Base-by-base conservation (phyloP, 2,329 filamentous ascomycete species). In the Periglandula ipomoeae region DNA sequence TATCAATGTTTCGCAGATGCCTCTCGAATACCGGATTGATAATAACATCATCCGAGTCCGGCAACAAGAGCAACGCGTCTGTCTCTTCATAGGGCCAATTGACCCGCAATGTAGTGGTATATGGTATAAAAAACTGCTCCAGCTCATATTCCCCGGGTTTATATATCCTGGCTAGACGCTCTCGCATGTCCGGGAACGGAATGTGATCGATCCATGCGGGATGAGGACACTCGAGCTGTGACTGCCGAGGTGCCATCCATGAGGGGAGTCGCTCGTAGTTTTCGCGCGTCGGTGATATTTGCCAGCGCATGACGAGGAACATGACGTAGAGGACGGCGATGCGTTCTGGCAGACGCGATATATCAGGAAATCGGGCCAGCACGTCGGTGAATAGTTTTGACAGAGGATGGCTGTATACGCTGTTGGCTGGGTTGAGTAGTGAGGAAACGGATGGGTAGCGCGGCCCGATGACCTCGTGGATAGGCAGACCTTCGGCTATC, bases 21-120 rank as follows among this genome's bases (percentile, higher is more conserved):
- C 81, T 74, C 66, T 94, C 87, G 62, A 95, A 95, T 0, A 88
- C 86, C 0, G 89, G 89, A 55, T 93, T 95, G 53, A 95, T 88
- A 54, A 86, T 74, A 51, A 89, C 71, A 58, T 89, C 84, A 8
- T 84, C 79, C 5, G 69, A 68, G 3, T 73, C 74, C 0, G 75
- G 72, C 23, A 76, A 71, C 47, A 76, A 71, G 23, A 87, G 68
- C 23, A 95, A 70, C 32, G 82, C 80, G 56, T 89, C 84, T 0
- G 78, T 80, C 1, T 81, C 75, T 49, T 87, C 83, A 60, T 94
- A 91, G 0, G 85, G 85, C 89, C 89, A 96, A 56, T 90, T 93
- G 15, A 95, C 65, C 23, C 76, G 81, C 22, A 95, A 60, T 0
- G 84, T 89, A 1, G 76, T 79, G 1, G 87, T 93, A 63, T 83